Base-by-base conservation (phyloP, 1,139 yeast genomes). In the Hemisphaericaspora xylanilytica region DNA sequence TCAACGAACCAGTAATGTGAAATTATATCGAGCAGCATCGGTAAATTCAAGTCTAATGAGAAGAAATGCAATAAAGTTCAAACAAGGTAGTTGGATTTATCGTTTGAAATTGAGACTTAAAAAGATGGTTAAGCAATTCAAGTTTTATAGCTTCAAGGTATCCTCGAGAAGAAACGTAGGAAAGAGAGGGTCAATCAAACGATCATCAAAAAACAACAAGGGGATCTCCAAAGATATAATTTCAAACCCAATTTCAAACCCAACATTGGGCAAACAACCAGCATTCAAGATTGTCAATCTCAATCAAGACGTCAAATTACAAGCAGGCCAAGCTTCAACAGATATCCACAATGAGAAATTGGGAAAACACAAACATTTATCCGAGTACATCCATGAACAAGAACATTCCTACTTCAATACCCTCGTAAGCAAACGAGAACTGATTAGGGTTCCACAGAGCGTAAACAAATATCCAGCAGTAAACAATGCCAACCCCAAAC, bases 31-130 rank as follows among this genome's bases (percentile, higher is more conserved):
- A 20, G 39, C 45, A 5, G 36, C 39, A 12, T 50, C 53, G 26
- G 40, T 46, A 3, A 42, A 46, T 6, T 48, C 59, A 2, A 49
- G 55, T 11, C 52, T 63, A 37, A 45, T 44, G 13, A 53, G 75
- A 39, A 48, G 59, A 3, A 65, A 56, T 34, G 75, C 76, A 18
- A 63, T 70, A 8, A 55, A 56, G 34, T 55, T 52, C 39, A 67
- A 66, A 38, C 52, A 61, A 39, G 72, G 72, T 2, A 47, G 68
- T 24, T 39, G 56, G 33, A 32, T 58, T 27, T 67, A 67, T 48
- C 46, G 73, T 21, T 45, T 68, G 38, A 57, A 58, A 39, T 40
- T 63, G 29, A 43, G 62, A 32, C 37, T 68, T 14, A 53, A 54
- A 38, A 58, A 58, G 38, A 39, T 58, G 36, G 36, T 60, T 3